Conservation (phyloP, 805 yeast genomes). For the Kodamaea jinghongensis region DNA sequence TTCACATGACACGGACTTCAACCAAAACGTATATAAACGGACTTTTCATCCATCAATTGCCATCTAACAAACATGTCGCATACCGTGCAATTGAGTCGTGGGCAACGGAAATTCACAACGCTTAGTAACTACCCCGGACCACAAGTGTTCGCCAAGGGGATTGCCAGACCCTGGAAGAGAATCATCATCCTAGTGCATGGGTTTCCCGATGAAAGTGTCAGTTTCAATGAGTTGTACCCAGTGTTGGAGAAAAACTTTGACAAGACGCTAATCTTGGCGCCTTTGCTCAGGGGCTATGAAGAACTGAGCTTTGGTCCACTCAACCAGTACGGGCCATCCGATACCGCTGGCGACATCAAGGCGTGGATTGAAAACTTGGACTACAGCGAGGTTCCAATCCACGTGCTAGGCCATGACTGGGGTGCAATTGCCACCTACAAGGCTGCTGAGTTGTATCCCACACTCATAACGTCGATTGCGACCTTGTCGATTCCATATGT, state of each 20-base stretch:
- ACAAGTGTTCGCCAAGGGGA: conserved; percentile 15
- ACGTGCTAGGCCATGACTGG: conserved; percentile 45
- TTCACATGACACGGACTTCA: too few species aligned
- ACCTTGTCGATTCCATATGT: conserved; percentile 41
- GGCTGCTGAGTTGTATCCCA: conserved; percentile 34
- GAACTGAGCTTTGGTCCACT: conserved; percentile 24
- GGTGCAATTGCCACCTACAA: conserved; percentile 39
- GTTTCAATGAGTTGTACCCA: conserved; percentile 25
- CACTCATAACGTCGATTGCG: conserved; percentile 28
- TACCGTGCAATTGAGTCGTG: conserved; percentile 14
- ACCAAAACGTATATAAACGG: not conserved
- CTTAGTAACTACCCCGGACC: conserved; percentile 15
- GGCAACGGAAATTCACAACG: conserved; percentile 20
- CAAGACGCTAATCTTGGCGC: conserved; percentile 28
- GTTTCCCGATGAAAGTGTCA: conserved; percentile 37
- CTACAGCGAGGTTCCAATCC: conserved; percentile 24
- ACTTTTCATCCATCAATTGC: too few species aligned
- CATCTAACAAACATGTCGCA: conserved; percentile 5
- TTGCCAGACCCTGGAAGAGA: conserved; percentile 9
- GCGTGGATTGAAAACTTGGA: conserved; percentile 29
- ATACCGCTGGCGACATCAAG: conserved; percentile 33
- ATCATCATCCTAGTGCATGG: conserved; percentile 13
- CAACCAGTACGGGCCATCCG: conserved; percentile 23
- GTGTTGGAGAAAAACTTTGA: conserved; percentile 17
- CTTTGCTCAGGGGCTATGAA: conserved; percentile 40